Conservation (phyloP, 2,329 filamentous ascomycete genomes). For the Sporothrix luriei region DNA sequence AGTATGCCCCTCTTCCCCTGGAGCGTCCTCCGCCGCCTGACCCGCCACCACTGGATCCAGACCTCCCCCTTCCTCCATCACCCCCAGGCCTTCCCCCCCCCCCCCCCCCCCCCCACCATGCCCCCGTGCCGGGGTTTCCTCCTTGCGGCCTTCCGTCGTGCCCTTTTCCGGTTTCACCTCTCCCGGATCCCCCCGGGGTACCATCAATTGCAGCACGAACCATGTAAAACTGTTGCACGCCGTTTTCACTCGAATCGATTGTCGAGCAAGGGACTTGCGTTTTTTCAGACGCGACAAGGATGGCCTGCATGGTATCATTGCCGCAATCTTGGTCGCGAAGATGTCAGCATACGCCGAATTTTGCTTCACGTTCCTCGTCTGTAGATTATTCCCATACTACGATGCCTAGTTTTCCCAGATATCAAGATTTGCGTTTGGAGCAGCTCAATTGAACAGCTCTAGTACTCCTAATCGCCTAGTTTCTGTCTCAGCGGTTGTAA, state of each 20-base stretch:
- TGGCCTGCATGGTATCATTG: slow-evolving; percentile 4
- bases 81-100: neutral
- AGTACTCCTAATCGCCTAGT: neutral
- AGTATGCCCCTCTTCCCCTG: slow-evolving; percentile 20
- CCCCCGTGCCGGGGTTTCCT: neutral
- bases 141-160: neutral
- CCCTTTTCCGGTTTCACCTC: slow-evolving; percentile 32
- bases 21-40: neutral
- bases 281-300: neutral
- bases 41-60: neutral
- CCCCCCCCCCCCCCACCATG: slow-evolving; percentile 1
- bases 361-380: neutral
- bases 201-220: slow-evolving; percentile 1
- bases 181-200: slow-evolving; percentile 23
- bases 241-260: neutral
- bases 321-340: neutral
- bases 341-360: neutral
- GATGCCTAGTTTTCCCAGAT: neutral
- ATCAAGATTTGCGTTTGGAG: neutral
- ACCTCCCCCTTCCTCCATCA: slow-evolving; percentile 33
- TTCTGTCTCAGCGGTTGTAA: neutral
- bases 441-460: neutral
- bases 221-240: neutral
- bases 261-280: neutral
- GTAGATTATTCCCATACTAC: neutral